These are phyloP conservation scores for Elsinoe perseae DNA, from an alignment of 2,329 filamentous ascomycete species.

Conservation along the genomic window DNA sequence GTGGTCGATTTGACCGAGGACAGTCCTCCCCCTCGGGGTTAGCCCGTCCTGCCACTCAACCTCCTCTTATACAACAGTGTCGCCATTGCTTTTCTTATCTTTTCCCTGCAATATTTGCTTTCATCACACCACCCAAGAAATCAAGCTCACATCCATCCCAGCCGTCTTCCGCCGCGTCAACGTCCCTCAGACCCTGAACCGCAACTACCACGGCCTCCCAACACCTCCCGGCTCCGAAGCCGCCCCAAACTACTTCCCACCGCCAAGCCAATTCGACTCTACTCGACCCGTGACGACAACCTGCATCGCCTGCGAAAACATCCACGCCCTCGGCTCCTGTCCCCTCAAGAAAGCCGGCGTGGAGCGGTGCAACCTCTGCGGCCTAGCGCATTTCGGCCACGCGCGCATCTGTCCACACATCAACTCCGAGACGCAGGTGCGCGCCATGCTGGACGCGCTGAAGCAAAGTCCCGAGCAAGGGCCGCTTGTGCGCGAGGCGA, in stretches of 20 bases:
- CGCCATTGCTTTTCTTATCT: not conserved
- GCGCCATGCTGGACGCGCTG: conserved; percentile 56
- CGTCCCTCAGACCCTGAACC: conserved; percentile 15
- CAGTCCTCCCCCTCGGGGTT: not conserved
- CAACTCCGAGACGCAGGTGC: conserved; percentile 53
- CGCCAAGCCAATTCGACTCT: conserved; percentile 8
- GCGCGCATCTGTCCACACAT: conserved; percentile 55
- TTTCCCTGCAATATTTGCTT: not conserved
- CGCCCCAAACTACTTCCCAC: not conserved
- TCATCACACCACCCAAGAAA: not conserved
- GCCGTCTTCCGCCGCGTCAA: conserved; percentile 22
- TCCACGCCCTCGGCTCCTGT: conserved; percentile 53
- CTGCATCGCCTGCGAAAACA: conserved; percentile 48
- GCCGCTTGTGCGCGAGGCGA: conserved; percentile 47
- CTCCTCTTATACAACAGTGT: not conserved
- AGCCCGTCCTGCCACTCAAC: not conserved
- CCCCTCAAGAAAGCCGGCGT: conserved; percentile 51
- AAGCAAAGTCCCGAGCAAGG: conserved; percentile 50
- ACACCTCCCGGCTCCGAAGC: conserved; percentile 11
- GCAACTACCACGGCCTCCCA: conserved; percentile 14
- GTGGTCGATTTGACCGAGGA: conserved; percentile 16
- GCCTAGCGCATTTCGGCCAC: conserved; percentile 52
- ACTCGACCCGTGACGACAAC: conserved; percentile 23
- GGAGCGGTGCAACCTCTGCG: conserved; percentile 58
- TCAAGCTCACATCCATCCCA: not conserved